Evolutionary conservation across 306 rosid species (phyloP), one percentile per base, ranked within the genome.

Genomic region (Sindora glabra): DNA sequence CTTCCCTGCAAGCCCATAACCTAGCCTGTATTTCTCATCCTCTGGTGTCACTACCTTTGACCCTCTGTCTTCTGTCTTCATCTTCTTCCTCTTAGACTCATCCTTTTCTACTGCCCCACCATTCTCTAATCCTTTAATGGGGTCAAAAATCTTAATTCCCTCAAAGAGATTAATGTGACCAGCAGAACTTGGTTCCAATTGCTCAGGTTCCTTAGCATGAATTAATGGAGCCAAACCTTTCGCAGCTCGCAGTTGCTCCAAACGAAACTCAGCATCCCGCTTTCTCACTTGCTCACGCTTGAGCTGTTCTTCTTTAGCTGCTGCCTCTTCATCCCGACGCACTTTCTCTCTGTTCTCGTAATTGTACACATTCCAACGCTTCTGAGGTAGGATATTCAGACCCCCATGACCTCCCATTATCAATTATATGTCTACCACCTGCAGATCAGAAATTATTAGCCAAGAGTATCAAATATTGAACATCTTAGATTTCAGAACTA

Each of bases 341-440:
- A 91, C 98, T 66, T 91, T 91, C 72, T 91, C 98, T 60, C 92
- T 65, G 65, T 91, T 91, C 0, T 91, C 98, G 58, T 18, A 91
- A 62, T 83, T 85, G 79, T 91, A 91, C 16, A 91, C 98, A 64
- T 87, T 91, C 98, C 98, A 91, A 11, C 92, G 79, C 77, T 91
- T 91, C 76, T 91, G 98, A 17, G 98, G 98, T 46, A 91, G 96
- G 41, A 91, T 91, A 61, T 88, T 91, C 36, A 91, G 68, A 58
- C 96, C 96, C 10, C 98, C 98, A 45, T 87, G 98, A 2, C 98
- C 96, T 52, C 98, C 96, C 96, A 91, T 91, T 11, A 19, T 41
- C 13, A 22, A 62, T 39, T 55, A 27, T n/a, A 64, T 52, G 3
- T 37, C 23, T 29, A 33, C 34, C 29, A 59, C 69, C 81, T 68